A percentile compares a stretch with the other conserved stretches of the same genome.
Conservation (phyloP, 192 early-diverging fungal genomes). For the Coemansia pectinata region DNA sequence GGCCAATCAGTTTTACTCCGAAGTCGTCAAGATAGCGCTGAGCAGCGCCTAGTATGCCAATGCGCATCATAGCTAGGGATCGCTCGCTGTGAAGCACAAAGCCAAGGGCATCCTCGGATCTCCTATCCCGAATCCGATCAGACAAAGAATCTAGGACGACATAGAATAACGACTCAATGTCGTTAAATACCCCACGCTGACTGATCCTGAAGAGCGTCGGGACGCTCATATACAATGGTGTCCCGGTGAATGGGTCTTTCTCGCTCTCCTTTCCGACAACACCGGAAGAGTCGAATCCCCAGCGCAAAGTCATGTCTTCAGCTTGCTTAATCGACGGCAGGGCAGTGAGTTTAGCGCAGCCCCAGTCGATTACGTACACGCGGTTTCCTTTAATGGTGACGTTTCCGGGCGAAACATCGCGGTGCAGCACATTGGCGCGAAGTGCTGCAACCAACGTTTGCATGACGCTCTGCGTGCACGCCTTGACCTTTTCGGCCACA, state of each 20-base stretch:
- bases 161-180: not conserved
- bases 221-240: constrained; percentile 8
- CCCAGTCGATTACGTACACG: constrained; percentile 20
- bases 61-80: not conserved
- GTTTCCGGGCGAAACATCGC: constrained; percentile 13
- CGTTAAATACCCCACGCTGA: not conserved
- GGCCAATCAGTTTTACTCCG: not conserved
- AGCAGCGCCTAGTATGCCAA: not conserved
- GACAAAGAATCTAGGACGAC: not conserved
- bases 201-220: constrained; percentile 3
- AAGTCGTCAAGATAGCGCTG: not conserved
- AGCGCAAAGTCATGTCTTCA: not conserved
- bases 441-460: not conserved
- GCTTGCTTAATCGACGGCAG: not conserved
- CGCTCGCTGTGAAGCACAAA: not conserved
- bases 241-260: not conserved
- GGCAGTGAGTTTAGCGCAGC: not conserved
- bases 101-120: not conserved
- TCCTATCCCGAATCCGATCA: not conserved
- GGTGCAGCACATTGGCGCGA: constrained; percentile 3
- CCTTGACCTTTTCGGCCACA: not conserved
- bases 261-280: not conserved
- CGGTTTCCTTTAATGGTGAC: not conserved
- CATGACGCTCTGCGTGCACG: not conserved
- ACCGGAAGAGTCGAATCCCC: not conserved